Evolutionary conservation across 1,284 basidiomycete species (phyloP).

Genomic region (Ceratorhiza oryzae-sativae): DNA sequence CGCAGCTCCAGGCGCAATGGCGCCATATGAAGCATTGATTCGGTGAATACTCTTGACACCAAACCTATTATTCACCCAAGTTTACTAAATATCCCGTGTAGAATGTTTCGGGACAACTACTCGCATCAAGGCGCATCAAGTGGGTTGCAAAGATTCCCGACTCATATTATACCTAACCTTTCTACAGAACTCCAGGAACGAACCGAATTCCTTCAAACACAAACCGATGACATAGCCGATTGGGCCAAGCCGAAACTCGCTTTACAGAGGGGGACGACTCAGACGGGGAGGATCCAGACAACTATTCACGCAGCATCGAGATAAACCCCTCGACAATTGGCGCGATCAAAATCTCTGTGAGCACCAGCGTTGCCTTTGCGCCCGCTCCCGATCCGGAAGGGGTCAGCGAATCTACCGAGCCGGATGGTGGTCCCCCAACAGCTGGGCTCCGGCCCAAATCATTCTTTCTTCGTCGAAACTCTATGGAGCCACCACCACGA

Average conservation of each 20-base stretch:
- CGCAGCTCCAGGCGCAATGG: constrained; percentile 70
- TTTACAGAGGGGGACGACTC: constrained; percentile 32
- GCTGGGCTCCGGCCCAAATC: constrained; percentile 60
- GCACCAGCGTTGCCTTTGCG: background rate
- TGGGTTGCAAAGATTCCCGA: constrained; percentile 59
- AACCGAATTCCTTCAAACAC: background rate
- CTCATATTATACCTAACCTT: background rate
- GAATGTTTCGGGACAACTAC: constrained; percentile 67
- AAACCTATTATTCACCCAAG: constrained; percentile 61
- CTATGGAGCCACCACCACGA: background rate
- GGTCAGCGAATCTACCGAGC: constrained; percentile 53
- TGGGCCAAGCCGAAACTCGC: constrained; percentile 28
- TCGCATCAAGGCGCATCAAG: constrained; percentile 64
- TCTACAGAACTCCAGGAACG: constrained; percentile 13
- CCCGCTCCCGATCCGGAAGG: constrained; percentile 51
- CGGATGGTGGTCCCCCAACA: constrained; percentile 52
- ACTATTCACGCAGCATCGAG: constrained; percentile 19
- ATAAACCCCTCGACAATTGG: background rate
- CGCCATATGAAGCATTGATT: constrained; percentile 73
- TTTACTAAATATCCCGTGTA: constrained; percentile 68
- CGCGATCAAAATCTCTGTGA: background rate
- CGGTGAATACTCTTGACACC: constrained; percentile 72
- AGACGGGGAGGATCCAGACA: constrained; percentile 28
- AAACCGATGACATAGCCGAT: constrained; percentile 18
- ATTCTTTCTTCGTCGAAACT: background rate